Conservation (phyloP, 2,329 filamentous ascomycete genomes). For the Byssothecium circinans region DNA sequence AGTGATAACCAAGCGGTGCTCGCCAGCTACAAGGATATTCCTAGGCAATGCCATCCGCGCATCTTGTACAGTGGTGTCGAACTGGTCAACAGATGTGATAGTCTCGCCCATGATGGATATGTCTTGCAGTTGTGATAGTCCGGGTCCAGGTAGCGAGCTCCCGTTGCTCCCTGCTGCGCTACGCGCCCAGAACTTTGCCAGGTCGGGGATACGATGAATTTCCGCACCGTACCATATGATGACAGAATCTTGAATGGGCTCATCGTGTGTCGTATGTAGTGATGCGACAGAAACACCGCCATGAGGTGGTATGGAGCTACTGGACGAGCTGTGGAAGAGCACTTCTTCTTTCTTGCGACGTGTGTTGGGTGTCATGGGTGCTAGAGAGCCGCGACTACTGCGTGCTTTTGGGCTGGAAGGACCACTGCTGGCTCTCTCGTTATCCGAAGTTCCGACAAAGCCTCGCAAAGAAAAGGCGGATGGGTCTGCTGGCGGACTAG, state of each 20-base stretch:
- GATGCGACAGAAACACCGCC: conserved; percentile 49
- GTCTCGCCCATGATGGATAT: conserved; percentile 47
- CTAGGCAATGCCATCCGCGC: conserved; percentile 49
- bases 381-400: conserved; percentile 42
- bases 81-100: conserved; percentile 49
- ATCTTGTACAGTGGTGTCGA: conserved; percentile 43
- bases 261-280: conserved; percentile 31
- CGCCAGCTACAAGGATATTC: conserved; percentile 48
- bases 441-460: conserved; percentile 35
- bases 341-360: conserved; percentile 49
- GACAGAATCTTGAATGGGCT: conserved; percentile 47
- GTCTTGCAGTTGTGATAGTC: conserved; percentile 46
- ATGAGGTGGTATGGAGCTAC: conserved; percentile 31
- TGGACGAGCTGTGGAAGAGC: conserved; percentile 46
- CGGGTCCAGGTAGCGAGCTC: conserved; percentile 44
- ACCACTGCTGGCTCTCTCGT: conserved; percentile 19
- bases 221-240: conserved; percentile 51
- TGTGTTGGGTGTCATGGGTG: conserved; percentile 56
- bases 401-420: conserved; percentile 35
- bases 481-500: conserved; percentile 31
- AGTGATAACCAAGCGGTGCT: conserved; percentile 50
- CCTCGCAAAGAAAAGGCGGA: conserved; percentile 42
- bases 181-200: conserved; percentile 50
- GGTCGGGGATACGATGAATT: conserved; percentile 49
- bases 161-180: conserved; percentile 38